phyloP scores from a whole-genome alignment of 257 asterid genomes.

The Verbena officinalis region DNA sequence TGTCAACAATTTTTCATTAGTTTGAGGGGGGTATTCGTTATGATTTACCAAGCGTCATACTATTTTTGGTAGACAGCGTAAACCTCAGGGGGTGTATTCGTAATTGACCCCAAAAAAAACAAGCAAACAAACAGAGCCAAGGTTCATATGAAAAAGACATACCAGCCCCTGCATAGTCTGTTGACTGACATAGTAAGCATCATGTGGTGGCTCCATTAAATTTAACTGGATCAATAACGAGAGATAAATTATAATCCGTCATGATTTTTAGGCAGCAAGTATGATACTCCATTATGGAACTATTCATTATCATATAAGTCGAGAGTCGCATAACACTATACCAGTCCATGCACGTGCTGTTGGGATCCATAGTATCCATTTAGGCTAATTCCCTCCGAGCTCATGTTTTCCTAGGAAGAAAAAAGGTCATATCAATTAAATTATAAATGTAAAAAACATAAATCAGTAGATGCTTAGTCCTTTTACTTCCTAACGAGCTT shows the following conservation, averaged over 20 bases:
- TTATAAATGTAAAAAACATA: conserved; percentile 8
- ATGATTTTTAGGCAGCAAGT: conserved; percentile 15
- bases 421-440: conserved; percentile 17
- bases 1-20: too few species aligned
- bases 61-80: too few species aligned
- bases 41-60: too few species aligned
- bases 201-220: conserved; percentile 97
- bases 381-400: conserved; percentile 63
- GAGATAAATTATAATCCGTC: conserved; percentile 24
- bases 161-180: conserved; percentile 87
- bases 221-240: conserved; percentile 66
- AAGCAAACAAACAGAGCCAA: too few species aligned
- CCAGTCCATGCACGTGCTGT: conserved; percentile 90
- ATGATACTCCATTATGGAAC: conserved; percentile 4
- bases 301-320: conserved; percentile 1
- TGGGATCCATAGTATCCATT: conserved; percentile 87
- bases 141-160: conserved; percentile 25
- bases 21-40: too few species aligned
- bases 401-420: conserved; percentile 62
- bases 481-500: conserved; percentile 1
- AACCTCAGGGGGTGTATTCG: too few species aligned
- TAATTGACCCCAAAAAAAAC: too few species aligned
- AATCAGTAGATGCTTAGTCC: conserved; percentile 10
- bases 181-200: conserved; percentile 75
- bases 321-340: conserved; percentile 37